Evolutionary conservation across 2,329 filamentous ascomycete species (phyloP), one percentile per base, ranked within the genome.

Genomic region (Colletotrichum phormii): DNA sequence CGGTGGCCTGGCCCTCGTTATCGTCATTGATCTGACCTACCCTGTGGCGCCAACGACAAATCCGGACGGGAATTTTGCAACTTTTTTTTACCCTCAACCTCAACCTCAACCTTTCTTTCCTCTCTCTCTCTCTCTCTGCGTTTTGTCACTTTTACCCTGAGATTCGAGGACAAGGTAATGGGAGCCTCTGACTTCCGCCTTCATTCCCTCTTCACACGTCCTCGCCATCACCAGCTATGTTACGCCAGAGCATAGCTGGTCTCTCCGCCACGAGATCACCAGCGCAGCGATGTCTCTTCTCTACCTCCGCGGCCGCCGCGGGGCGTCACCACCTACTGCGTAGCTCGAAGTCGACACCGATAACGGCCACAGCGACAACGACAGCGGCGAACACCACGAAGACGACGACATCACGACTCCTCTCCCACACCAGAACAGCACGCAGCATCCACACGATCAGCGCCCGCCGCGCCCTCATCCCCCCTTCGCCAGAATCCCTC

Each of bases 401-500:
- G 35, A 57, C 68, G 35, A 73, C 61, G 35, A 57, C 55, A 54
- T 29, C 54, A 35, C 18, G 68, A 61, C 13, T 35, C 33, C 54
- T 46, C n/a, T 46, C 60, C 24, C 54, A 62, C 7, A 60, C n/a
- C n/a, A 18, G 2, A 57, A 59, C 49, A n/a, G 51, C 29, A 29
- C 26, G 26, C 7, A n/a, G 35, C 49, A 63, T 61, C 13, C 60
- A 61, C 37, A 55, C 72, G 9, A 63, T 55, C 37, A 80, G 82
- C 46, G 85, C 86, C 72, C 94, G 91, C 79, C 86, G 91, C 75
- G 89, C 91, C 15, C 89, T 95, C 77, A 88, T 89, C 0, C 95
- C 95, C 6, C 95, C 95, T 0, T 91, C 94, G 5, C 95, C 95
- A 6, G 89, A 89, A 72, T 93, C 94, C 49, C 88, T 98, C 35